phyloP scores from a whole-genome alignment of 1,139 yeast species.

The Lodderomyces oxycetoniae region DNA sequence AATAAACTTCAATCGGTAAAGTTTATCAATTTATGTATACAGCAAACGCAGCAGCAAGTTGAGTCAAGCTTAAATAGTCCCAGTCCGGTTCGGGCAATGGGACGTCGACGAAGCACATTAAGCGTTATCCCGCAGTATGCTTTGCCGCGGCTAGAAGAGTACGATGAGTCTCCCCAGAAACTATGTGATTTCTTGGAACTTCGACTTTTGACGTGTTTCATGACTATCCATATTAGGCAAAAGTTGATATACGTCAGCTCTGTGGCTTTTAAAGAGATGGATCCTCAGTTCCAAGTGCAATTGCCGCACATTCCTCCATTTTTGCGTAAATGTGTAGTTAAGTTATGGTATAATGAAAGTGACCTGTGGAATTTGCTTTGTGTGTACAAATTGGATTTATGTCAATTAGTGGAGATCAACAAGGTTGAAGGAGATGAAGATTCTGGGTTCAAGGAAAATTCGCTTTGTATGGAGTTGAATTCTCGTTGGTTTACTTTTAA shows the following conservation, averaged over 20 bases:
- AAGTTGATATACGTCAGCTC: conserved; percentile 36
- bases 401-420: conserved; percentile 14
- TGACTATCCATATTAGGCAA: conserved; percentile 22
- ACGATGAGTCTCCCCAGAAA: conserved; percentile 5
- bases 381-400: conserved; percentile 19
- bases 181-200: conserved; percentile 12
- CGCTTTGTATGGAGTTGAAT: conserved; percentile 24
- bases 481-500: conserved; percentile 21
- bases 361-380: conserved; percentile 22
- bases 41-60: conserved; percentile 2
- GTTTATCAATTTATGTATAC: conserved; percentile 8
- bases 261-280: conserved; percentile 19
- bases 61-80: not conserved
- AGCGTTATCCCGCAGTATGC: conserved; percentile 2
- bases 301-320: conserved; percentile 22
- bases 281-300: conserved; percentile 29
- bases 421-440: conserved; percentile 5
- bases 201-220: conserved; percentile 25
- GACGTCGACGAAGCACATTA: conserved; percentile 9
- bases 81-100: conserved; percentile 5
- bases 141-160: conserved; percentile 1
- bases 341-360: conserved; percentile 22
- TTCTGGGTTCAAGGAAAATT: conserved; percentile 21
- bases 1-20: conserved; percentile 6
- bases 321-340: conserved; percentile 17